Base-by-base conservation (phyloP, 1,284 basidiomycete species). In the Leccinum colubrinum region DNA sequence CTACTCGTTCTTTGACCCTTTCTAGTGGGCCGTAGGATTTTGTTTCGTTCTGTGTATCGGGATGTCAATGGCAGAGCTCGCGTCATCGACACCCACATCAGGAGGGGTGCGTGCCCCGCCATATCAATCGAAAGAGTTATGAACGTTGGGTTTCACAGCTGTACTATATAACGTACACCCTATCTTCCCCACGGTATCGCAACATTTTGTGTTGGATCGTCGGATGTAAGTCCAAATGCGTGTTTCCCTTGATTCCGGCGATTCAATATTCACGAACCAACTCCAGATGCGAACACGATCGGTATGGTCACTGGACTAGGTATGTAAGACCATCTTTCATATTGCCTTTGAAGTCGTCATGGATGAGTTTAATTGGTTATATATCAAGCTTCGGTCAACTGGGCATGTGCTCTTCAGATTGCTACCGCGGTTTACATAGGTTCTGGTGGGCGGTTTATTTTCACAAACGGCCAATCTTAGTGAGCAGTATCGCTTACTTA, bases 121-220 rank as follows among this genome's bases (percentile, higher is more conserved):
- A 14, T 9, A 6, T 22, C 11, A 22, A 4, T 35, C 12, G 30
- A 30, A 53, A 53, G 5, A 17, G 11, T 5, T 5, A 55, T 11
- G 6, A 37, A 37, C 4, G 9, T 27, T n/a, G 33, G 20, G 4
- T 22, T 4, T 46, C 22, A 50, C 30, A 70, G 69, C 54, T 80
- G 7, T 80, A 80, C 62, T 80, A 75, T 58, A 76, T 77, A 72
- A 78, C 79, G 3, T 73, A 78, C 63, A 66, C 59, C 12, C 67
- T 77, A 25, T 72, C 79, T 0, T 72, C 78, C 2, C 68, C 73
- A 14, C 66, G 67, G 48, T 76, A 64, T 55, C 69, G 75, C 14
- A 73, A 70, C 52, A 61, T 80, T 35, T 65, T 80, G 20, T 77
- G 72, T 37, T 80, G 80, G 79, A 68, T 78, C 17, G 79, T 79